Evolutionary conservation across 2,329 filamentous ascomycete genomes (phyloP).

Genomic region (Pseudofabraea citricarpa): DNA sequence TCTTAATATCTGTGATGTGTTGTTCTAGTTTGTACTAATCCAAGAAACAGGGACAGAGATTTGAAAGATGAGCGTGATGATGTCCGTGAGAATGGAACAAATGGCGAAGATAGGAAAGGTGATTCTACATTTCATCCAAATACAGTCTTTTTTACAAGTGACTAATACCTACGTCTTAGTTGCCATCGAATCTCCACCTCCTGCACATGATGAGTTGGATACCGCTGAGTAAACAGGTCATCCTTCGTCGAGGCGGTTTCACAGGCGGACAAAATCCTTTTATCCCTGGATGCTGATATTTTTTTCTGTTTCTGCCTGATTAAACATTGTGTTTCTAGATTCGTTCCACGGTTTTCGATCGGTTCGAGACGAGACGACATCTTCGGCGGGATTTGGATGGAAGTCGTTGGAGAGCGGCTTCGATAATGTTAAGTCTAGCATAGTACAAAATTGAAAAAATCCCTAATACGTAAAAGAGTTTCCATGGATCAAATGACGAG

Average conservation of each 20-base stretch:
- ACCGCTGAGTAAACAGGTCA: slow-evolving; percentile 66
- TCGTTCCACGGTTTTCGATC: slow-evolving; percentile 16
- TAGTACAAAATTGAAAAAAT: background rate
- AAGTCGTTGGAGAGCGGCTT: background rate
- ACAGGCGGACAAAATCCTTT: slow-evolving; percentile 21
- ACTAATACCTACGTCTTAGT: slow-evolving; percentile 22
- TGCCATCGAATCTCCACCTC: slow-evolving; percentile 72
- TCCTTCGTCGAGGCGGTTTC: slow-evolving; percentile 15
- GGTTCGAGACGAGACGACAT: background rate
- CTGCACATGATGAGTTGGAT: slow-evolving; percentile 90
- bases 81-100: slow-evolving; percentile 71
- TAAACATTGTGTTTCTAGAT: slow-evolving; percentile 29
- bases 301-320: slow-evolving; percentile 21
- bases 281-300: slow-evolving; percentile 21
- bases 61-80: slow-evolving; percentile 61
- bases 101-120: slow-evolving; percentile 92
- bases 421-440: background rate
- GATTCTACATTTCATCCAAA: slow-evolving; percentile 26
- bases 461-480: too few species aligned
- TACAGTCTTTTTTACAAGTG: slow-evolving; percentile 13
- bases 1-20: background rate
- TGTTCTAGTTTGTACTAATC: background rate
- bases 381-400: background rate
- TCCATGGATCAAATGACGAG: too few species aligned
- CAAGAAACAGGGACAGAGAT: slow-evolving; percentile 34